Percentiles rank a stretch among this genome's conserved stretches.
Conservation (phyloP, 2,329 filamentous ascomycete genomes). For the Didymella segeticola region DNA sequence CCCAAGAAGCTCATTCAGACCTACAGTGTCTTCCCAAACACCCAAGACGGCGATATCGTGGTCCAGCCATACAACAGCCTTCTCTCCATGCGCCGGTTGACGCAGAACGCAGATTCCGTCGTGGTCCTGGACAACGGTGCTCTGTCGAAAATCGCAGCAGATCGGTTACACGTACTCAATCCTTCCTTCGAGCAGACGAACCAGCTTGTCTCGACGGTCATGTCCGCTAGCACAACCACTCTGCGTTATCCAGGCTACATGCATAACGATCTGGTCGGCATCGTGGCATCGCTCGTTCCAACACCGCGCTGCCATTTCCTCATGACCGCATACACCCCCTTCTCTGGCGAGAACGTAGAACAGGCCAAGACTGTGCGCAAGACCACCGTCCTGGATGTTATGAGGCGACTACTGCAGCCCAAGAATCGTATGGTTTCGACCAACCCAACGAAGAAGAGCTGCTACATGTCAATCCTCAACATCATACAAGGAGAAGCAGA, state of each 20-base stretch:
- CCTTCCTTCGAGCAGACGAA: conserved; percentile 98
- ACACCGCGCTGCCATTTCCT: conserved; percentile 97
- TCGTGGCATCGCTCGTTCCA: conserved; percentile 92
- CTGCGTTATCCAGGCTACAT: conserved; percentile 98
- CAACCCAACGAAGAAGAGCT: conserved; percentile 93
- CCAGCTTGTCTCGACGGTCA: conserved; percentile 92
- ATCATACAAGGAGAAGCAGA: conserved; percentile 99
- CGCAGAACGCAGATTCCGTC: conserved; percentile 96
- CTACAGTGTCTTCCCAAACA: conserved; percentile 98
- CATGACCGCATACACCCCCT: conserved; percentile 97
- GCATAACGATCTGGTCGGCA: conserved; percentile 98
- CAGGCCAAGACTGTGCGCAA: conserved; percentile 98
- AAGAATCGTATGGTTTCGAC: conserved; percentile 99
- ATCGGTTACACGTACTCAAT: conserved; percentile 91
- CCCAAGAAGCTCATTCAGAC: conserved; percentile 99
- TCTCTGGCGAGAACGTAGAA: conserved; percentile 94
- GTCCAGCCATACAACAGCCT: conserved; percentile 99
- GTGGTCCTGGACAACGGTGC: conserved; percentile 97
- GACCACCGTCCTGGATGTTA: conserved; percentile 96
- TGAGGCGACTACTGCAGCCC: conserved; percentile 91
- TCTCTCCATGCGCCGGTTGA: conserved; percentile 86
- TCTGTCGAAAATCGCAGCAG: conserved; percentile 89
- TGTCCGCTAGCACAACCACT: conserved; percentile 97
- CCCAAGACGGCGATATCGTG: conserved; percentile 87
- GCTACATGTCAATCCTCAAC: conserved; percentile 98